Conservation (phyloP, 495 filamentous ascomycete species). For the Aspergillus asperescens region DNA sequence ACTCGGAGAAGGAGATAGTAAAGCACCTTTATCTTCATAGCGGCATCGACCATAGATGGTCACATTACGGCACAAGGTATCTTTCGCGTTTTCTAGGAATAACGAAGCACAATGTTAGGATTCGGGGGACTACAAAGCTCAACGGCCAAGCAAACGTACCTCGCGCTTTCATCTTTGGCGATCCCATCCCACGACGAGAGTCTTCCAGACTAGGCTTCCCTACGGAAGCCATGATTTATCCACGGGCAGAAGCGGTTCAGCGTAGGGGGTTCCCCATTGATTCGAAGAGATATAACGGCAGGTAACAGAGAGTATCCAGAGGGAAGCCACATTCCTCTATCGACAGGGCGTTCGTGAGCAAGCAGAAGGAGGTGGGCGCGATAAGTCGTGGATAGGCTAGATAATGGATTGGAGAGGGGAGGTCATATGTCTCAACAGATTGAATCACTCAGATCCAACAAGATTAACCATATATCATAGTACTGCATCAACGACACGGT, state of each 20-base stretch:
- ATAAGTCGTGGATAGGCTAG: slow-evolving; percentile 21
- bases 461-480: slow-evolving; percentile 10
- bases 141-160: slow-evolving; percentile 40
- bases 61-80: slow-evolving; percentile 88
- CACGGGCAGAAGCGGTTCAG: slow-evolving; percentile 33
- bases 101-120: slow-evolving; percentile 7
- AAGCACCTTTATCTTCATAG: slow-evolving; percentile 73
- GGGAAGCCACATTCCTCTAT: slow-evolving; percentile 43
- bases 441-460: slow-evolving; percentile 7
- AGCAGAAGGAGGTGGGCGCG: slow-evolving; percentile 18
- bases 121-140: background rate
- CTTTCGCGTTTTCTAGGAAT: slow-evolving; percentile 62
- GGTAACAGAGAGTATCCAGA: slow-evolving; percentile 29
- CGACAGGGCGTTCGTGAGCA: slow-evolving; percentile 9
- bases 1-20: slow-evolving; percentile 1
- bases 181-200: slow-evolving; percentile 45
- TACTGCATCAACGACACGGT: slow-evolving; percentile 8
- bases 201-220: slow-evolving; percentile 42
- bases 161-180: slow-evolving; percentile 59
- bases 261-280: slow-evolving; percentile 43
- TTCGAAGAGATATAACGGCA: slow-evolving; percentile 26
- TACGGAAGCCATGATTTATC: slow-evolving; percentile 41
- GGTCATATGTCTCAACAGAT: slow-evolving; percentile 11
- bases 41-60: slow-evolving; percentile 91
- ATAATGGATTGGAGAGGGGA: slow-evolving; percentile 4